Percentiles rank a stretch among this genome's conserved stretches.
phyloP scores from a whole-genome alignment of 371 early-diverging fungal species.

The Mucor circinelloides region DNA sequence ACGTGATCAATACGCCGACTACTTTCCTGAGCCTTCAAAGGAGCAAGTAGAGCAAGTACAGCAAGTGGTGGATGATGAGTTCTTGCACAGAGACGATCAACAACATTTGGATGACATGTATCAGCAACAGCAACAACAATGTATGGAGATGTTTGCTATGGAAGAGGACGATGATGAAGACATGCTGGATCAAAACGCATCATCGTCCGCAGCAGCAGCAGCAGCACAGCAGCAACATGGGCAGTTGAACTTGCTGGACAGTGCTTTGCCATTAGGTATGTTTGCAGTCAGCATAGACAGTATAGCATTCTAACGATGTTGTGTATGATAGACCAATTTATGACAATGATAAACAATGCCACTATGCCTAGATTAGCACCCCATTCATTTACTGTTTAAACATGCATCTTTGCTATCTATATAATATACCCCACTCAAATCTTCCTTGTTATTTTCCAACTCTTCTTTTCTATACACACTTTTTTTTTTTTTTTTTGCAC shows the following conservation, averaged over 20 bases:
- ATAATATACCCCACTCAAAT: neutral
- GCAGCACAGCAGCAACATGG: neutral
- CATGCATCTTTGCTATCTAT: neutral
- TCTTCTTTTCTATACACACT: neutral
- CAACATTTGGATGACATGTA: constrained; percentile 5
- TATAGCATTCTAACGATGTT: neutral
- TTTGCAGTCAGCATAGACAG: neutral
- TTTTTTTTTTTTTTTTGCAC: neutral
- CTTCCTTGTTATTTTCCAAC: neutral
- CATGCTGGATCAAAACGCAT: neutral
- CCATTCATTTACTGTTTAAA: neutral
- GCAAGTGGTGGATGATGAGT: constrained; percentile 3
- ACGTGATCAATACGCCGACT: constrained; percentile 31
- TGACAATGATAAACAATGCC: constrained; percentile 1
- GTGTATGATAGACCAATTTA: neutral
- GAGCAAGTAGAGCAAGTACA: neutral
- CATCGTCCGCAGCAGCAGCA: neutral
- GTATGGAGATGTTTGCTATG: constrained; percentile 6
- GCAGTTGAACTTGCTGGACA: neutral
- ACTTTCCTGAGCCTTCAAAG: constrained; percentile 27
- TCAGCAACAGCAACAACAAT: neutral
- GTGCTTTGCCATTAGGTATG: constrained; percentile 4
- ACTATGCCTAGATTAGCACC: neutral
- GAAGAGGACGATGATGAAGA: neutral
- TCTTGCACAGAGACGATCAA: constrained; percentile 4